A percentile compares a stretch with the other conserved stretches of the same genome.
phyloP scores from a whole-genome alignment of 208 protist genomes.

The Acanthamoeba triangularis region DNA sequence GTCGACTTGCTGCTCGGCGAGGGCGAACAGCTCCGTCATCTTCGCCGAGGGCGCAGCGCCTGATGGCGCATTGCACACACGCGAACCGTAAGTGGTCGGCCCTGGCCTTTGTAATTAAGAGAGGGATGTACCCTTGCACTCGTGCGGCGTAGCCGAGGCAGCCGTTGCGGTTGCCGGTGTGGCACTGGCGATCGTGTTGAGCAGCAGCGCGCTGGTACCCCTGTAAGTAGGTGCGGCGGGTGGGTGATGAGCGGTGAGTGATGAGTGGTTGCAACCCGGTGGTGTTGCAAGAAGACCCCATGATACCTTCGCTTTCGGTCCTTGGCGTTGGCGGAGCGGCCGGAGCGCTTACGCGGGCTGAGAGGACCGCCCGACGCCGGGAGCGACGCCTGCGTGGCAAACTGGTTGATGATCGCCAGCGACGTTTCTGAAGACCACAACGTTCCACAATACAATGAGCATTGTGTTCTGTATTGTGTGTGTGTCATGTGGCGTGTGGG shows the following conservation, averaged over 20 bases:
- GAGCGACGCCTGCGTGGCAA: neutral
- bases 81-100: neutral
- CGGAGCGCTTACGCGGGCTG: neutral
- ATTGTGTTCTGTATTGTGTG: too few relatives aligned
- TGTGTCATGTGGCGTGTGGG: too few relatives aligned
- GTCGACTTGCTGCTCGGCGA: conserved; percentile 43
- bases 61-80: neutral
- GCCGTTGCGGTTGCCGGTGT: neutral
- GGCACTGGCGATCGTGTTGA: conserved; percentile 15
- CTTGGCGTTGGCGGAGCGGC: neutral
- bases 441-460: too few relatives aligned
- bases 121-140: neutral
- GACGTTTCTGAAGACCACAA: neutral
- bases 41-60: conserved; percentile 3
- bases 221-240: neutral
- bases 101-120: too few relatives aligned
- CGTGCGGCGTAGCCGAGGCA: neutral
- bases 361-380: neutral
- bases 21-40: conserved; percentile 26
- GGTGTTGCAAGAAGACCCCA: too few relatives aligned
- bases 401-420: conserved; percentile 6
- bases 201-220: conserved; percentile 15
- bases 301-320: conserved; percentile 33
- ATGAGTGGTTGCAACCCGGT: too few relatives aligned
- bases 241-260: neutral